Base-by-base conservation (phyloP, 208 protist genomes). In the Acanthamoeba lenticulata region DNA sequence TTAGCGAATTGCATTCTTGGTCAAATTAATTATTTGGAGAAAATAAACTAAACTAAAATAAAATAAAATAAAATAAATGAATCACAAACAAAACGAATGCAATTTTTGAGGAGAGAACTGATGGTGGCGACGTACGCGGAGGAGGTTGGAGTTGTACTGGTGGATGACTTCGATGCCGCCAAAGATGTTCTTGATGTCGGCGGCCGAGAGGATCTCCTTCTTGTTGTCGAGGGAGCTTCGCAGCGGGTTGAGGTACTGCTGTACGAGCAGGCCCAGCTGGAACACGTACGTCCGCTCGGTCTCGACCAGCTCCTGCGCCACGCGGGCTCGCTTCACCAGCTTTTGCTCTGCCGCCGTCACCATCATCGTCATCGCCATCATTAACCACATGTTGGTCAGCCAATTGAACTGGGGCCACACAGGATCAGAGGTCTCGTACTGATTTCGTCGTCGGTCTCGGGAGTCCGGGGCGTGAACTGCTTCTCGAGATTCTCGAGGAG, bases 101-200 rank as follows among this genome's bases (percentile, higher is more conserved):
- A n/a, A n/a, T n/a, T n/a, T n/a, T n/a, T n/a, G 52, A 29, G 29
- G n/a, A 40, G 62, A 32, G 62, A 72, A 32, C 21, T 32, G 72
- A 44, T 15, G 40, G 72, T 9, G 6, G 69, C 32, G 72, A 15
- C 40, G 4, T 34, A 85, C 74, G 27, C 29, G 29, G 44, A 85
- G 45, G 21, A 85, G 74, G 45, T 17, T 42, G 4, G 74, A 85
- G 45, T 85, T 85, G 45, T 57, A 85, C 45, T 85, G 74, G 45
- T 85, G 36, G 27, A 85, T 85, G 27, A 85, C 74, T 19, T 85
- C 74, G 19, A 85, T 55, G n/a, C 74, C 74, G 45, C 74, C 44
- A 55, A 85, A 85, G 19, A 85, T 85, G 45, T 85, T 85, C 74
- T 85, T 85, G 40, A 85, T 85, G 32, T 85, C 74, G 44, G 74